phyloP scores from a whole-genome alignment of 495 filamentous ascomycete genomes.

The Xylaria grammica region DNA sequence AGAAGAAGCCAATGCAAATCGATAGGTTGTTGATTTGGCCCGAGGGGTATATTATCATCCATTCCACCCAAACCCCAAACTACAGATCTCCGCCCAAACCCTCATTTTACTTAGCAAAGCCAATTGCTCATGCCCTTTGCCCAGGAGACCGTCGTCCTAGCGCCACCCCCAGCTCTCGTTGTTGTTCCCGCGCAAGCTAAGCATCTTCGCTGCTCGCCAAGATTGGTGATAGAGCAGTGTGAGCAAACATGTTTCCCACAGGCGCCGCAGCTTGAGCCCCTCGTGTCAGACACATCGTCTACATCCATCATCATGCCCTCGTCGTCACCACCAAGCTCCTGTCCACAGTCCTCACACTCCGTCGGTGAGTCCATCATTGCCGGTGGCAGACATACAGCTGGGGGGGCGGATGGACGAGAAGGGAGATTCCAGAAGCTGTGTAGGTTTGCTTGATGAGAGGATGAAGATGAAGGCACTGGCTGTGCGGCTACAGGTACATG shows the following conservation, averaged over 20 bases:
- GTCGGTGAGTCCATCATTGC: conserved; percentile 24
- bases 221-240: conserved; percentile 53
- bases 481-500: conserved; percentile 19
- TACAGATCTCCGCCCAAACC: background rate
- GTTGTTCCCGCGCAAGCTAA: conserved; percentile 44
- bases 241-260: conserved; percentile 55
- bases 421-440: conserved; percentile 56
- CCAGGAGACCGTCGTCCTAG: background rate
- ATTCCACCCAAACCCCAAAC: background rate
- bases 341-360: conserved; percentile 53
- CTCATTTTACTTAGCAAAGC: conserved; percentile 7
- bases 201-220: conserved; percentile 51
- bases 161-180: background rate
- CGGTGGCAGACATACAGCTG: conserved; percentile 5
- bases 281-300: conserved; percentile 28
- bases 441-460: conserved; percentile 44
- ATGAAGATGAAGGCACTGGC: conserved; percentile 13
- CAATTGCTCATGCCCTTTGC: conserved; percentile 16
- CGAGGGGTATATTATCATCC: background rate
- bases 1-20: background rate
- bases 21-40: background rate
- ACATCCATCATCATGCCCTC: conserved; percentile 37
- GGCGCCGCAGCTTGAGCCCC: conserved; percentile 36
- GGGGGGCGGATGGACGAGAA: conserved; percentile 16
- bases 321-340: conserved; percentile 28